phyloP scores from a whole-genome alignment of 805 yeast genomes.

The Diddensiella caesifluorescens region DNA sequence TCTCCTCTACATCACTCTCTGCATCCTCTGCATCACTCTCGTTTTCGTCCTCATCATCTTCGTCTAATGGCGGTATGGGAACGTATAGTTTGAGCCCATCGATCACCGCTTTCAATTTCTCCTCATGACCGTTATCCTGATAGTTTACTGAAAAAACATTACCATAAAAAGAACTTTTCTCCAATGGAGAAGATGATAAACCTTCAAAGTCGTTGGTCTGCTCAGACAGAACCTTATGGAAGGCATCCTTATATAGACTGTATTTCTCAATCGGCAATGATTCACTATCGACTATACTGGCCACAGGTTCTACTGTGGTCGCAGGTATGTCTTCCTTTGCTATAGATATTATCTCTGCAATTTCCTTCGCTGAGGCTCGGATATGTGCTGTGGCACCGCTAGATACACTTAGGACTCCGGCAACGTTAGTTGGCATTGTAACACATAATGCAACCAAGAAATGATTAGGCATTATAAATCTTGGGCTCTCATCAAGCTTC shows the following conservation, averaged over 20 bases:
- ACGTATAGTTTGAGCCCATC: constrained; percentile 6
- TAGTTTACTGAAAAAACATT: no score
- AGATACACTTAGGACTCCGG: constrained; percentile 25
- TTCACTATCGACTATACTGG: no score
- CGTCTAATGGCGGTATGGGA: constrained; percentile 8
- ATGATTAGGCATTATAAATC: constrained; percentile 81
- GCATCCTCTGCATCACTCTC: constrained; percentile 6
- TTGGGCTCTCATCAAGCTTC: constrained; percentile 71
- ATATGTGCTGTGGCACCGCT: constrained; percentile 47
- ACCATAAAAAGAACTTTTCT: no score
- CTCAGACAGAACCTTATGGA: not conserved
- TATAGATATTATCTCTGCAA: constrained; percentile 59
- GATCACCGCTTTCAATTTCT: no score
- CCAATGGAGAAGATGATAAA: no score
- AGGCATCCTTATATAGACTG: constrained; percentile 6
- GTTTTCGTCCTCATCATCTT: constrained; percentile 3
- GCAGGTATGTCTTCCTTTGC: no score
- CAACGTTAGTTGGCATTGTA: constrained; percentile 52
- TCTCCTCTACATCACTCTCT: constrained; percentile 2
- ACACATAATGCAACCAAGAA: constrained; percentile 57
- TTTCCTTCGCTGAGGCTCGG: constrained; percentile 49
- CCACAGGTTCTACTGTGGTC: no score
- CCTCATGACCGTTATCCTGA: no score
- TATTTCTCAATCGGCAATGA: constrained; percentile 9
- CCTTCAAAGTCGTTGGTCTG: constrained; percentile 7